Conservation (phyloP, 805 yeast species). For the Metschnikowia kofuensis region DNA sequence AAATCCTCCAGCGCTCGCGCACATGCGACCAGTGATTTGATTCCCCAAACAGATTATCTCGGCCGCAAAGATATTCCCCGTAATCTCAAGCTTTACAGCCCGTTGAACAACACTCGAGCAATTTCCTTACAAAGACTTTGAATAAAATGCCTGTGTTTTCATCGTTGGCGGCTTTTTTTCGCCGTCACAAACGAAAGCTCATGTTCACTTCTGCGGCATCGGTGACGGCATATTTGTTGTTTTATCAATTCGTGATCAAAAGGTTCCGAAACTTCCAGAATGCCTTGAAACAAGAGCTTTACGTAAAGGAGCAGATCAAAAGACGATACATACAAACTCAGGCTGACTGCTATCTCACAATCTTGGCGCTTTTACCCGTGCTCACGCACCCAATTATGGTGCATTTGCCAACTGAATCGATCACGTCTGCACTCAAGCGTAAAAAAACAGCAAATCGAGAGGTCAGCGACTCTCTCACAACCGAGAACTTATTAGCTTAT, state of each 20-base stretch:
- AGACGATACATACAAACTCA: conserved; percentile 89
- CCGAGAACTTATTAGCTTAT: conserved; percentile 36
- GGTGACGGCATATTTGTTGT: conserved; percentile 34
- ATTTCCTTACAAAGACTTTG: no score
- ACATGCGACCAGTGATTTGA: conserved; percentile 1
- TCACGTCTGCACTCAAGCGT: conserved; percentile 65
- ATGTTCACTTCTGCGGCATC: conserved; percentile 32
- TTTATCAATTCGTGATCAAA: conserved; percentile 38
- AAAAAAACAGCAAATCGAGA: conserved; percentile 41
- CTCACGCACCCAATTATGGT: conserved; percentile 62
- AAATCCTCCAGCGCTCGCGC: background rate
- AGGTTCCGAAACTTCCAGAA: conserved; percentile 40
- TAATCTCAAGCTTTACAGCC: background rate
- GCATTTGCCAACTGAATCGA: conserved; percentile 65
- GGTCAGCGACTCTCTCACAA: conserved; percentile 44
- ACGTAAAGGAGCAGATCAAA: conserved; percentile 53
- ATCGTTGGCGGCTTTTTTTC: conserved; percentile 38
- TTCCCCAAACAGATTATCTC: conserved; percentile 1
- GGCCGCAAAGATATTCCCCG: background rate
- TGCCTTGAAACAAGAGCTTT: conserved; percentile 38
- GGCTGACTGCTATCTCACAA: conserved; percentile 81
- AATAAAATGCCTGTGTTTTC: conserved; percentile 42
- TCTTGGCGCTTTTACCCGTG: conserved; percentile 78
- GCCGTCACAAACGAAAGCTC: conserved; percentile 38
- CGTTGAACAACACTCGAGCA: background rate